phyloP scores from a whole-genome alignment of 1,284 basidiomycete species.

The Coniferiporia weirii region DNA sequence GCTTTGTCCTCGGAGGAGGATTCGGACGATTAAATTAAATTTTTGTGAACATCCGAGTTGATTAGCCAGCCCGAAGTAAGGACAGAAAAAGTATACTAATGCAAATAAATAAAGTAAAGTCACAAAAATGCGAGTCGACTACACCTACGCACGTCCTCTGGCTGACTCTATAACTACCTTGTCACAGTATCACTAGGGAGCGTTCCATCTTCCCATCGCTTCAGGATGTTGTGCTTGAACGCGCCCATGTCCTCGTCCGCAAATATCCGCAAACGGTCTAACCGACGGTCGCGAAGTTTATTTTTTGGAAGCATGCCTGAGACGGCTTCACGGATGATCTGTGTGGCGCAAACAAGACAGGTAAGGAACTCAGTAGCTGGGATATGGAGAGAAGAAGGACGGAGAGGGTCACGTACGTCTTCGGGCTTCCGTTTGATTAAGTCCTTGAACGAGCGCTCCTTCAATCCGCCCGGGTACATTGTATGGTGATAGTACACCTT shows the following conservation, averaged over 20 bases:
- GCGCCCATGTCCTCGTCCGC: slow-evolving; percentile 68
- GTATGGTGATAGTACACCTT: slow-evolving; percentile 87
- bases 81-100: not conserved
- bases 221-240: slow-evolving; percentile 61
- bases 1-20: not conserved
- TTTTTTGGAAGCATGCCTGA: slow-evolving; percentile 98
- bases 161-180: not conserved
- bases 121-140: not conserved
- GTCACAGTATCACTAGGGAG: slow-evolving; percentile 29
- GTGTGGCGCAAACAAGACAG: slow-evolving; percentile 13
- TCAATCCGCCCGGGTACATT: slow-evolving; percentile 92
- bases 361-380: not conserved
- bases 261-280: slow-evolving; percentile 85
- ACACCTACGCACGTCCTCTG: not conserved
- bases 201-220: slow-evolving; percentile 74
- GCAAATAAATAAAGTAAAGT: not conserved
- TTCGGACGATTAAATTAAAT: not conserved
- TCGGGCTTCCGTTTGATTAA: slow-evolving; percentile 87
- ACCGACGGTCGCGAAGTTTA: slow-evolving; percentile 78
- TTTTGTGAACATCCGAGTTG: not conserved
- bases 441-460: slow-evolving; percentile 79
- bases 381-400: not conserved
- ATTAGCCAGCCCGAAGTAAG: not conserved
- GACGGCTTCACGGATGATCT: slow-evolving; percentile 95
- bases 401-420: slow-evolving; percentile 59